A percentile compares a stretch with the other conserved stretches of the same genome.
These are phyloP conservation scores for Pouteria glomerata DNA, from an alignment of 148 eudicot genomes.

Conservation along the genomic window DNA sequence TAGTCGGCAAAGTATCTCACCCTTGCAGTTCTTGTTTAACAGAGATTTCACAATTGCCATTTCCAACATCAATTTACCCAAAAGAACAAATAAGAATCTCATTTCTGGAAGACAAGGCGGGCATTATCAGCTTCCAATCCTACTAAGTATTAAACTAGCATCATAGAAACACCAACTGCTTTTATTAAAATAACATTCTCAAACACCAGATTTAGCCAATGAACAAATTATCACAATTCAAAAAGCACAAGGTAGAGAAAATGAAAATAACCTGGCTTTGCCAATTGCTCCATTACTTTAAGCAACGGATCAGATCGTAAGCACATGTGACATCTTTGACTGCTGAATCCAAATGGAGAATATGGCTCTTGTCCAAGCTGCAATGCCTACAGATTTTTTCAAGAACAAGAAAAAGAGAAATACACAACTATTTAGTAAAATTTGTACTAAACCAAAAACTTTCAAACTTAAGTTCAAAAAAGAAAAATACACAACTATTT, in stretches of 20 bases:
- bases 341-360: conserved; percentile 29
- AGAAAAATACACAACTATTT: neutral
- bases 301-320: conserved; percentile 48
- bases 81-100: neutral
- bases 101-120: neutral
- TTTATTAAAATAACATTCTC: neutral
- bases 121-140: neutral
- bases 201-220: neutral
- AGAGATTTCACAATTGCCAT: neutral
- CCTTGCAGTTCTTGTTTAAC: neutral
- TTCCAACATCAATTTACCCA: neutral
- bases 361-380: conserved; percentile 52
- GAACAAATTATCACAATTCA: neutral
- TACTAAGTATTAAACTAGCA: neutral
- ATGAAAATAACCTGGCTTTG: conserved; percentile 39
- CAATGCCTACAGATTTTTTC: conserved; percentile 37
- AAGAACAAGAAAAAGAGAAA: neutral
- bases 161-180: neutral
- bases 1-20: neutral
- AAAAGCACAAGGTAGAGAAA: neutral
- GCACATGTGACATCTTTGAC: conserved; percentile 59
- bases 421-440: neutral
- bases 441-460: neutral
- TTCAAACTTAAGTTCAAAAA: neutral
- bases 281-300: conserved; percentile 53